These are phyloP conservation scores for Beauveria pseudobassiana DNA, from an alignment of 2,329 filamentous ascomycete genomes.

Conservation along the genomic window DNA sequence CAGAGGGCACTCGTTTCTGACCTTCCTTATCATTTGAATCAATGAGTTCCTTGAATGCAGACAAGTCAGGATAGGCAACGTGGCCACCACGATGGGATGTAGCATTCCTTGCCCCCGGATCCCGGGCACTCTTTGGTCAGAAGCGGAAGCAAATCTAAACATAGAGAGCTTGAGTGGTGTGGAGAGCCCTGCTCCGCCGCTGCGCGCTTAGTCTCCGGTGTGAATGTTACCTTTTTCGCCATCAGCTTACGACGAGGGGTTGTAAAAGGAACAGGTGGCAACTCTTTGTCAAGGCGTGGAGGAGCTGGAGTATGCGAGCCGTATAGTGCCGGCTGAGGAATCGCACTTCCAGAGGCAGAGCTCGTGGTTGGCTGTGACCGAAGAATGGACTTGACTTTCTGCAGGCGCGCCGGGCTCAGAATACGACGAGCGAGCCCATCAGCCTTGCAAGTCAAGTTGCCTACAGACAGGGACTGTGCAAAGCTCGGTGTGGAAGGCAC, in stretches of 20 bases:
- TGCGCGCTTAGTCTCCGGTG: conserved; percentile 55
- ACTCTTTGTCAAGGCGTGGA: conserved; percentile 39
- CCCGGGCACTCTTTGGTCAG: conserved; percentile 22
- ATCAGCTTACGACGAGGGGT: conserved; percentile 58
- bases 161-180: conserved; percentile 46
- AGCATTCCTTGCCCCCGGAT: conserved; percentile 20
- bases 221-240: conserved; percentile 75
- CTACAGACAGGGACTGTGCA: conserved; percentile 47
- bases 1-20: conserved; percentile 28
- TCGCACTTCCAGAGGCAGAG: conserved; percentile 37
- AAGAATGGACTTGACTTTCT: conserved; percentile 52
- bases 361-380: conserved; percentile 30
- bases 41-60: conserved; percentile 29
- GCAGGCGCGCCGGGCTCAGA: conserved; percentile 44
- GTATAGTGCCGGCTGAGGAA: conserved; percentile 35
- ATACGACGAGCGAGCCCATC: conserved; percentile 28
- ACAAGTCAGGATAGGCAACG: conserved; percentile 48
- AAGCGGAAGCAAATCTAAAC: conserved; percentile 26
- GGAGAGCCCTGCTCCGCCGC: conserved; percentile 39
- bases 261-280: conserved; percentile 46
- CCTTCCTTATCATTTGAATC: conserved; percentile 18
- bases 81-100: conserved; percentile 19
- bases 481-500: conserved; percentile 18
- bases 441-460: conserved; percentile 29
- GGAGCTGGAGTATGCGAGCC: conserved; percentile 41